Evolutionary conservation across 164 flowering plant genomes (phyloP).

Genomic region (Cinnamomum micranthum): DNA sequence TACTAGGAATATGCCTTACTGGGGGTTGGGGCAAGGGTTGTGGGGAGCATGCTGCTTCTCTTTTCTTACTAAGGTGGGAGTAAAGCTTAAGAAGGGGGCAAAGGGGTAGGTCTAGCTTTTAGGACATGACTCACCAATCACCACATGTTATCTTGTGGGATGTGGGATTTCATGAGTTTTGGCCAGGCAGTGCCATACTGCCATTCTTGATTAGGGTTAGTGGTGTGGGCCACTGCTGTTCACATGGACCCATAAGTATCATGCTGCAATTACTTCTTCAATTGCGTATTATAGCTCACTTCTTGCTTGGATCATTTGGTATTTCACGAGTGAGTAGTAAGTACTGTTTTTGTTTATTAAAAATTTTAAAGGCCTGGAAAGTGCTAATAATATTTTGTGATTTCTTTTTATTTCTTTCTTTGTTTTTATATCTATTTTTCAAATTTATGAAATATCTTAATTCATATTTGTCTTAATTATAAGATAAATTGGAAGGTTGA

Average conservation of each 20-base stretch:
- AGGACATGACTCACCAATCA: background rate
- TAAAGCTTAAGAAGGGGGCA: background rate
- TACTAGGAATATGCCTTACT: background rate
- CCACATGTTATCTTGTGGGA: background rate
- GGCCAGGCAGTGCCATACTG: background rate
- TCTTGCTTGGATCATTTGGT: background rate
- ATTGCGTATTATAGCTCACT: background rate
- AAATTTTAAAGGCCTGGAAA: no score
- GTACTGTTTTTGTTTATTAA: background rate
- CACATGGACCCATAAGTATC: background rate
- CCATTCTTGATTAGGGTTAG: background rate
- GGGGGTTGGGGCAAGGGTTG: background rate
- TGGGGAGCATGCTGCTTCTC: background rate
- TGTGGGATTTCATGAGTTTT: no score
- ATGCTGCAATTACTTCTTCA: background rate
- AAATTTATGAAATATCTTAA: no score
- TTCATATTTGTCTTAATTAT: no score
- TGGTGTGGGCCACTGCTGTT: background rate
- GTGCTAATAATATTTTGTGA: no score
- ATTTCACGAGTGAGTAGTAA: background rate
- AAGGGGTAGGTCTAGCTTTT: background rate
- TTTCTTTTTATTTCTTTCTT: no score
- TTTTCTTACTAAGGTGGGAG: background rate
- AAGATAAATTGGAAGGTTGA: no score
- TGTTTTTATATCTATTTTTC: no score